phyloP scores from a whole-genome alignment of 208 protist species.

The Kentomonas sorsogonicus region DNA sequence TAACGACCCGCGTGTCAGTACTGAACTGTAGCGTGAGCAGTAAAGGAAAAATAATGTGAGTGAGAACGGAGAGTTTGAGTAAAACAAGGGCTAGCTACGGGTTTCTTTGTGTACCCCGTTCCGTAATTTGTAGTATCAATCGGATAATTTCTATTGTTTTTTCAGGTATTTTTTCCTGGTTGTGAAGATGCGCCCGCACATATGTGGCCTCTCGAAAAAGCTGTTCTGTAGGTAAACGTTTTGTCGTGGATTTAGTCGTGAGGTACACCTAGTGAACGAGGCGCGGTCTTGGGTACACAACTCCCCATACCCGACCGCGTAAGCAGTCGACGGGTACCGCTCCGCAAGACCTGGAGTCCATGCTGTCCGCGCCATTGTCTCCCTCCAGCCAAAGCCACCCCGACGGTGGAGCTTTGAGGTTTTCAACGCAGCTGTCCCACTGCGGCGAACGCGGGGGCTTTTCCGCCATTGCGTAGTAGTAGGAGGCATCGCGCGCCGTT shows the following conservation, averaged over 20 bases:
- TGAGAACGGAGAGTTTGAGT: background rate
- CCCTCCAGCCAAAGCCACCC: conserved; percentile 81
- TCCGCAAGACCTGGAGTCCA: conserved; percentile 67
- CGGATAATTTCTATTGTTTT: no score
- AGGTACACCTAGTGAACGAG: conserved; percentile 8
- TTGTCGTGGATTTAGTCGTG: no score
- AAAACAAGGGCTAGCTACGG: background rate
- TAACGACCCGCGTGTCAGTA: no score
- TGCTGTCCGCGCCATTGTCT: conserved; percentile 66
- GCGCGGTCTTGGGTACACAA: conserved; percentile 21
- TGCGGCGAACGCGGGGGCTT: conserved; percentile 34
- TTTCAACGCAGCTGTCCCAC: conserved; percentile 65
- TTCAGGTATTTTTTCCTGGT: no score
- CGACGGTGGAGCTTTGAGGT: conserved; percentile 27
- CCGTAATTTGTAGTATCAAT: no score
- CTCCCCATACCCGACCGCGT: conserved; percentile 40
- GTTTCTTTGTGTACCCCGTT: conserved; percentile 7
- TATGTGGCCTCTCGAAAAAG: no score
- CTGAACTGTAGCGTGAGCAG: no score
- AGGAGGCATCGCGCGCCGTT: background rate
- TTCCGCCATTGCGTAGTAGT: conserved; percentile 20
- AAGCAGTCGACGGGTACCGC: conserved; percentile 73
- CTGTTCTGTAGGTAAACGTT: no score
- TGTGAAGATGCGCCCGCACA: no score
- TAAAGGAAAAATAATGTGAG: background rate